These are phyloP conservation scores for Tremellales sp. DNA, from an alignment of 1,284 basidiomycete genomes.

Conservation along the genomic window DNA sequence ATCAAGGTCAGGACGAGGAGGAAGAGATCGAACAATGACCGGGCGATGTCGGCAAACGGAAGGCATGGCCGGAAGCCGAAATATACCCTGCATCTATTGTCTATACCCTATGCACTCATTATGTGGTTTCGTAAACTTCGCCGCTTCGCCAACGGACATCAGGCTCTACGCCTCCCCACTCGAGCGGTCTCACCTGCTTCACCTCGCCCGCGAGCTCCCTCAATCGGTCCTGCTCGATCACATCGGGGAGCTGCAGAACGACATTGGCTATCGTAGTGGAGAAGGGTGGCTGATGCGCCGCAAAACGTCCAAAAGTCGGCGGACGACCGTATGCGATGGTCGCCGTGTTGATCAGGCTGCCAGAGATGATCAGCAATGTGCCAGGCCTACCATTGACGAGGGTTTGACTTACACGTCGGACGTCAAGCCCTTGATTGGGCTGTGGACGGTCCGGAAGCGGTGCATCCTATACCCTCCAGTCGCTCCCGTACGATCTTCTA, in stretches of 20 bases:
- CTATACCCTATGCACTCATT: no score
- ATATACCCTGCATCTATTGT: no score
- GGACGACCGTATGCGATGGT: conserved; percentile 56
- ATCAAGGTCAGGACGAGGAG: conserved; percentile 42
- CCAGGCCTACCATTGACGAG: no score
- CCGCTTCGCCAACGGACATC: background rate
- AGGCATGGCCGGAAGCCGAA: no score
- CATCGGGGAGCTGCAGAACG: conserved; percentile 29
- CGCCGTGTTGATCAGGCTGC: conserved; percentile 58
- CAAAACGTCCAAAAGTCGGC: conserved; percentile 55
- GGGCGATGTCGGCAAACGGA: no score
- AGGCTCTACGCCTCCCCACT: conserved; percentile 30
- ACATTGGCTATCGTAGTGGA: conserved; percentile 26
- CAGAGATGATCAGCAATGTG: no score
- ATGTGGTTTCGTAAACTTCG: background rate
- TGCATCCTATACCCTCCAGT: conserved; percentile 56
- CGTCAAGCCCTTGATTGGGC: conserved; percentile 75
- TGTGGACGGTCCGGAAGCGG: conserved; percentile 68
- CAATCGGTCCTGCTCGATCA: conserved; percentile 14
- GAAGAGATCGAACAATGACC: conserved; percentile 7
- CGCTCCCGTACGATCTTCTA: conserved; percentile 35
- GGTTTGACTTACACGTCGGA: conserved; percentile 75
- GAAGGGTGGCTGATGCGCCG: conserved; percentile 49
- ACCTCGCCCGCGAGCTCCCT: background rate
- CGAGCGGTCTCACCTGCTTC: conserved; percentile 11